Conservation (phyloP, 2,329 filamentous ascomycete genomes). For the Fusarium equiseti region DNA sequence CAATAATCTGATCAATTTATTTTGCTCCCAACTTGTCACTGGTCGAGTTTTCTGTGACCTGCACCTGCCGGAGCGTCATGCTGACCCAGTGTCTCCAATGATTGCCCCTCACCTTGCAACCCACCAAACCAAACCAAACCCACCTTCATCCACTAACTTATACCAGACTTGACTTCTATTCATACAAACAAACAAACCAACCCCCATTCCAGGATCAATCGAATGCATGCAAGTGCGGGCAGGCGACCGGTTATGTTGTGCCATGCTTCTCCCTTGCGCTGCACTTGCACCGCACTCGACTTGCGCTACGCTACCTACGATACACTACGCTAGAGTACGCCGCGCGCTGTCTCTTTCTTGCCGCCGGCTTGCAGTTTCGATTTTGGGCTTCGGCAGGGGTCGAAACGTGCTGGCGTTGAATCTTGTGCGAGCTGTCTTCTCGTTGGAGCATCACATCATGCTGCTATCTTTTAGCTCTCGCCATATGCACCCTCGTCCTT, state of each 20-base stretch:
- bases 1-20: neutral
- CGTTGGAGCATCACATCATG: constrained; percentile 33
- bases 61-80: constrained; percentile 29
- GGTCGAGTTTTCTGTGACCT: neutral
- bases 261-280: neutral
- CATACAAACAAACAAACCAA: constrained; percentile 19
- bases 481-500: constrained; percentile 23
- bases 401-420: constrained; percentile 34
- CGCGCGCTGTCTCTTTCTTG: constrained; percentile 31
- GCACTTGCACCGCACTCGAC: neutral
- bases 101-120: constrained; percentile 23
- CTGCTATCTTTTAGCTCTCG: constrained; percentile 28
- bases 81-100: constrained; percentile 26
- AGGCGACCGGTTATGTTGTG: constrained; percentile 8
- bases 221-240: constrained; percentile 32
- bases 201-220: constrained; percentile 12
- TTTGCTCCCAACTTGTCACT: neutral
- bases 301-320: neutral
- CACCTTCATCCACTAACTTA: constrained; percentile 13
- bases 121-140: neutral
- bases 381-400: constrained; percentile 32
- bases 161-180: constrained; percentile 2
- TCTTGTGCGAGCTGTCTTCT: constrained; percentile 20
- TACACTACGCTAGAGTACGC: neutral
- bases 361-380: constrained; percentile 33